These are phyloP conservation scores for Suillus hirtellus DNA, from an alignment of 768 basidiomycete species.

Conservation along the genomic window DNA sequence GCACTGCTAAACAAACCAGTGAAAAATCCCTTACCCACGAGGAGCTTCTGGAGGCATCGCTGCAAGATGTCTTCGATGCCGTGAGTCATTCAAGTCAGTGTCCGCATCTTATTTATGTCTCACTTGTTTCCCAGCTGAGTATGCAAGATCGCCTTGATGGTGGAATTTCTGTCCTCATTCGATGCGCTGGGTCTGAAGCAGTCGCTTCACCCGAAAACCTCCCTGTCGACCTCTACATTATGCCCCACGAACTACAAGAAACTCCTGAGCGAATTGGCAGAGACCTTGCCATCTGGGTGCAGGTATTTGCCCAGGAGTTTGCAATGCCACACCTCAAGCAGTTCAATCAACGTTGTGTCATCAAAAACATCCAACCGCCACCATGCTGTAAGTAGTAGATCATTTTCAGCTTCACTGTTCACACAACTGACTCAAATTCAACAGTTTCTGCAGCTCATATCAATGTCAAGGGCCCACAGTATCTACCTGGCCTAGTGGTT, in stretches of 20 bases:
- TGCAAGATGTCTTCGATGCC: no score
- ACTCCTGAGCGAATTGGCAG: neutral
- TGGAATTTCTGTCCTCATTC: conserved; percentile 9
- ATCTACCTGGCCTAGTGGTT: neutral
- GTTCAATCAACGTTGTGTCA: conserved; percentile 4
- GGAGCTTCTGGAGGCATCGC: no score
- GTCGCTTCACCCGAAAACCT: conserved; percentile 1
- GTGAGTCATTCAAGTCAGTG: no score
- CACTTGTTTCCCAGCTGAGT: neutral
- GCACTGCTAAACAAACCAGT: no score
- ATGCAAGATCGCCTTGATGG: conserved; percentile 11
- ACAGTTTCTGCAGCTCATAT: neutral
- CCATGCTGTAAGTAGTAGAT: neutral
- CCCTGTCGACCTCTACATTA: conserved; percentile 7
- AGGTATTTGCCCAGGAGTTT: conserved; percentile 14
- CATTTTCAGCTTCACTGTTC: neutral
- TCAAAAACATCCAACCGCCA: conserved; percentile 2
- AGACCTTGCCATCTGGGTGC: neutral
- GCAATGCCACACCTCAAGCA: conserved; percentile 7
- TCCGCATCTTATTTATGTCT: neutral
- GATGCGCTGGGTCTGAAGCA: conserved; percentile 8
- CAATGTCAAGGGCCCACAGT: conserved; percentile 5
- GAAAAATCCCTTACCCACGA: no score
- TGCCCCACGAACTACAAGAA: neutral
- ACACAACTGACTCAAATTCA: neutral